These are phyloP conservation scores for Mycena vulgaris DNA, from an alignment of 768 basidiomycete genomes.

Conservation along the genomic window DNA sequence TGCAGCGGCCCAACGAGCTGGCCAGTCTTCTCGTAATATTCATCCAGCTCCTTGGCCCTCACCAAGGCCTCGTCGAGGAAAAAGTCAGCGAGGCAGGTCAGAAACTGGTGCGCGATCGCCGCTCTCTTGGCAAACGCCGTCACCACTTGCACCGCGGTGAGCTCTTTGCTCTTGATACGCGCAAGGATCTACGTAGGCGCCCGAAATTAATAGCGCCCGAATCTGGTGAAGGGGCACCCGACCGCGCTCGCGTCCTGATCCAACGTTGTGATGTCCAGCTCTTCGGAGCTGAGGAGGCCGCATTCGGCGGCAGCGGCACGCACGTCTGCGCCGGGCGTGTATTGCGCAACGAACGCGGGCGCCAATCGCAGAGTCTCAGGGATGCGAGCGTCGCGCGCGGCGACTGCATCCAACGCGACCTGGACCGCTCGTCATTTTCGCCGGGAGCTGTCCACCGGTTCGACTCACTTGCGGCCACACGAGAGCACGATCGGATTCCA, in stretches of 20 bases:
- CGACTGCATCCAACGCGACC: slow-evolving; percentile 35
- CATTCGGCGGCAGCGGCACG: slow-evolving; percentile 49
- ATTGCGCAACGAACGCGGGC: slow-evolving; percentile 31
- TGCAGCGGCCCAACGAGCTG: slow-evolving; percentile 60
- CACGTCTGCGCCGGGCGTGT: slow-evolving; percentile 46
- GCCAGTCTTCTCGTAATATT: slow-evolving; percentile 54
- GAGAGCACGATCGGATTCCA: not conserved
- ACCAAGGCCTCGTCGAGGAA: slow-evolving; percentile 60
- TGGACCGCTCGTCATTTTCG: not conserved
- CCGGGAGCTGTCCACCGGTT: not conserved
- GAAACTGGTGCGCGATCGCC: slow-evolving; percentile 65
- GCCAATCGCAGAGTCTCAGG: slow-evolving; percentile 28
- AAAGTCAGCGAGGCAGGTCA: slow-evolving; percentile 57
- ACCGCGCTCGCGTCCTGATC: slow-evolving; percentile 52
- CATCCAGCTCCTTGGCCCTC: slow-evolving; percentile 60
- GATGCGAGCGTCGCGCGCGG: slow-evolving; percentile 35
- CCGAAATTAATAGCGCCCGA: not conserved
- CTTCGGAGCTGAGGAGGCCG: slow-evolving; percentile 49
- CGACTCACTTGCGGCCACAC: slow-evolving; percentile 24
- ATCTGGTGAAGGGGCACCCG: slow-evolving; percentile 14
- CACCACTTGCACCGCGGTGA: slow-evolving; percentile 57
- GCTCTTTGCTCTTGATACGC: slow-evolving; percentile 46
- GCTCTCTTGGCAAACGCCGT: slow-evolving; percentile 66
- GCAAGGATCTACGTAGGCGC: slow-evolving; percentile 31
- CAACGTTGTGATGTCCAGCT: slow-evolving; percentile 52